Base-by-base conservation (phyloP, 768 basidiomycete species). In the Nidula microcarpa region DNA sequence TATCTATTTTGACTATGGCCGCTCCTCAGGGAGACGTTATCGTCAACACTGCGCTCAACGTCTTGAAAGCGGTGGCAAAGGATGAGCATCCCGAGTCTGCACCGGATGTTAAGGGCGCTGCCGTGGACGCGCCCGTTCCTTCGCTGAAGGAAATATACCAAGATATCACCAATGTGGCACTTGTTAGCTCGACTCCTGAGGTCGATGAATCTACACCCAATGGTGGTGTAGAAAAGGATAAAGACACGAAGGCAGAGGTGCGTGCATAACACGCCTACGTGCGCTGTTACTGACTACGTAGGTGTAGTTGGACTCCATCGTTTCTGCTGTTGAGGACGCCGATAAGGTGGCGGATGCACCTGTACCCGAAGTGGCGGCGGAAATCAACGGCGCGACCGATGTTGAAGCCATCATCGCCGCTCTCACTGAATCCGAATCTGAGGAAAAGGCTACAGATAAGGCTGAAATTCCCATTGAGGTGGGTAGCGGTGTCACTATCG, bases 1-100 rank as follows among this genome's bases (percentile, higher is more conserved):
- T 55, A 58, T 47, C 55, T 58, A 60, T 55, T 52, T 16, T 50
- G 47, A 60, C 55, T 46, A 61, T 63, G 60, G 55, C 62, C 52
- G 53, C 57, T 55, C 53, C 44, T 7, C 53, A 57, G 49, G 44
- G 44, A 18, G 44, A 46, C 44, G 44, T 46, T 46, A 18, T n/a
- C 44, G 18, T 30, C 23, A 18, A n/a, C 5, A 10, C 44, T 18
- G 13, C 18, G 11, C 37, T 16, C 37, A 4, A 16, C 23, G 39
- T 11, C 18, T 30, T 46, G n/a, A 10, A 14, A n/a, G 13, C 44
- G 23, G 18, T 46, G 10, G 10, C 44, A 11, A 23, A 46, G 23
- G 44, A 46, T 18, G 44, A 46, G n/a, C 13, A 10, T 46, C 14
- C 44, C 23, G 23, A 10, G 10, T 41, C 39, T 41, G 44, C 44